These are phyloP conservation scores for Ascoidea asiatica DNA, from an alignment of 805 yeast species.

Conservation along the genomic window DNA sequence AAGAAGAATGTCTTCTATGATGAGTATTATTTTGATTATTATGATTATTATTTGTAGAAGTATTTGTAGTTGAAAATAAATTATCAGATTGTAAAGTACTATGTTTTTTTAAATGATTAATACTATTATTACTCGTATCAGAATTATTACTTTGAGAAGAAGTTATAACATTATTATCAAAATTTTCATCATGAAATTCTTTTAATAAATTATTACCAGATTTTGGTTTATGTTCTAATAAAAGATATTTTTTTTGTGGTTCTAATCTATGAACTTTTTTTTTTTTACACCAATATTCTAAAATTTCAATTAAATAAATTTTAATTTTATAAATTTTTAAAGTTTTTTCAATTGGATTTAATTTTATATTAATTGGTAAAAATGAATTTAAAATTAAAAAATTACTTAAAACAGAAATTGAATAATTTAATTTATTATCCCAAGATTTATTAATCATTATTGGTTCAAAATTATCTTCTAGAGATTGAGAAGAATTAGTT, in stretches of 20 bases:
- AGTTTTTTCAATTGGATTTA: conserved; percentile 72
- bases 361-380: conserved; percentile 71
- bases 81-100: no score
- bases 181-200: conserved; percentile 17
- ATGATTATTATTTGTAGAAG: not conserved
- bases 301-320: conserved; percentile 73
- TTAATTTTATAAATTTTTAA: conserved; percentile 77
- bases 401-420: conserved; percentile 83
- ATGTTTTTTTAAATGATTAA: no score
- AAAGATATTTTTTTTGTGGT: conserved; percentile 68
- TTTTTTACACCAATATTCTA: conserved; percentile 79
- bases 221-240: conserved; percentile 68
- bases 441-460: conserved; percentile 82
- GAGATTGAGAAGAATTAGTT: conserved; percentile 61
- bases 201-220: conserved; percentile 33
- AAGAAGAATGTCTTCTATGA: not conserved
- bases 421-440: conserved; percentile 87
- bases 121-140: not conserved
- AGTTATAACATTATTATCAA: conserved; percentile 17
- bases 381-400: conserved; percentile 73
- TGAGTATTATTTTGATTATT: not conserved
- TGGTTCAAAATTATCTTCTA: conserved; percentile 78
- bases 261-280: conserved; percentile 87
- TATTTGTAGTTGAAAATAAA: no score
- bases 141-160: conserved; percentile 3